Evolutionary conservation across 805 yeast genomes (phyloP), one percentile per base, ranked within the genome.

Genomic region (Suhomyces tanzawaensis): DNA sequence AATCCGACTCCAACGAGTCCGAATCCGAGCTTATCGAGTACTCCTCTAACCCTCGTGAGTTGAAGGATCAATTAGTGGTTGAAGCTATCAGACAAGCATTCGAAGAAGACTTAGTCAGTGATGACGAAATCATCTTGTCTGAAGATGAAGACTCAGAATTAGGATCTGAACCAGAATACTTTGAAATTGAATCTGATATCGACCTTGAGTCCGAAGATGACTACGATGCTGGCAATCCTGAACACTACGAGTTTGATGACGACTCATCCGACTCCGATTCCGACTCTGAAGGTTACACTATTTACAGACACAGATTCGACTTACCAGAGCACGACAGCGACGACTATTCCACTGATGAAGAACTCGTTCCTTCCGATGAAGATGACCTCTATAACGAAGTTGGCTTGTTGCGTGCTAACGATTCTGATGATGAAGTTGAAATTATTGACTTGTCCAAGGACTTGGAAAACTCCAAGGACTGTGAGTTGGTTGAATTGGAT

Each of bases 381-480:
- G 48, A 46, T 14, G 59, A 55, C 36, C 22, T 39, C 7, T 50
- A 45, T 34, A 45, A 52, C 34, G 40, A 41, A 8, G 40, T 48
- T 19, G 46, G 46, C 15, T 49, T 50, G 29, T 58, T 62, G 40
- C 44, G 52, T 19, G 66, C 66, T 30, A 52, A 55, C 27, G 62
- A 57, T 39, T 51, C 58, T 19, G 65, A 60, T 29, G 60, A 55
- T 13, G 66, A 61, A 32, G 47, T 52, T 34, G 63, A 57, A 32
- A 51, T 67, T 28, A 61, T 67, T 45, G 74, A 69, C 47, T 62
- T 68, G 51, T 52, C 67, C 31, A 58, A 59, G 30, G 74, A 69
- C 51, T 62, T 69, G 47, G 62, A 60, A 43, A 57, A 64, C 51
- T 61, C 69, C 28, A 68, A 68, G 44, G 74, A 69, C 52, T 68